Percentiles rank a stretch among this genome's conserved stretches.
These are phyloP conservation scores for Rhodofomes roseus DNA, from an alignment of 1,284 basidiomycete genomes.

Conservation along the genomic window DNA sequence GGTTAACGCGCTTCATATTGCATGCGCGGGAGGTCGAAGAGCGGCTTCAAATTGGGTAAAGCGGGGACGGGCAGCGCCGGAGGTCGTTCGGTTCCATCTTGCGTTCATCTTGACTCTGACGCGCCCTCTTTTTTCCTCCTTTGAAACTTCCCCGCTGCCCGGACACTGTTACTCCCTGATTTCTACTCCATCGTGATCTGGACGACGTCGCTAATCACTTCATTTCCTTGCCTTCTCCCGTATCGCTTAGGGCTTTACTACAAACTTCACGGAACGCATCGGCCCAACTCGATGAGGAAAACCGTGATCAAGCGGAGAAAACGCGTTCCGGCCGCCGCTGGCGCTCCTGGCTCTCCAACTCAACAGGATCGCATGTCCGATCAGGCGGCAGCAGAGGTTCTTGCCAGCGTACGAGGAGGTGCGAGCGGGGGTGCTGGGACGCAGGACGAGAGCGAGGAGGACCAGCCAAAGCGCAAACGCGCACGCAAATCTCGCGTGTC, in stretches of 20 bases:
- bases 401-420: slow-evolving; percentile 65
- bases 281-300: slow-evolving; percentile 98
- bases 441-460: slow-evolving; percentile 54
- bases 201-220: slow-evolving; percentile 3
- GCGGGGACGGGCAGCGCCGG: neutral
- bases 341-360: slow-evolving; percentile 28
- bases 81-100: neutral
- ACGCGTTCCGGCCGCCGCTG: slow-evolving; percentile 80
- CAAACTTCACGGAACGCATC: slow-evolving; percentile 95
- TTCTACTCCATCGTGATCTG: neutral
- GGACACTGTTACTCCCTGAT: neutral
- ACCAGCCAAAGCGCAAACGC: slow-evolving; percentile 54
- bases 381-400: slow-evolving; percentile 79
- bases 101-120: slow-evolving; percentile 2
- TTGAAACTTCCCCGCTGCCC: neutral
- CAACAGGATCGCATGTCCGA: slow-evolving; percentile 59
- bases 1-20: slow-evolving; percentile 6
- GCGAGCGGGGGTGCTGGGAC: slow-evolving; percentile 26
- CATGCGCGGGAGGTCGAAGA: slow-evolving; percentile 5
- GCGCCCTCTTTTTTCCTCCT: neutral
- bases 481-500: slow-evolving; percentile 39
- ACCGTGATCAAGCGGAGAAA: slow-evolving; percentile 98
- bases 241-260: slow-evolving; percentile 80
- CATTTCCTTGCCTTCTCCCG: slow-evolving; percentile 1
- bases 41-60: neutral